Percentiles rank a stretch among this genome's conserved stretches.
Evolutionary conservation across 129 eudicot genomes (phyloP).

Genomic region (Lonicera japonica): DNA sequence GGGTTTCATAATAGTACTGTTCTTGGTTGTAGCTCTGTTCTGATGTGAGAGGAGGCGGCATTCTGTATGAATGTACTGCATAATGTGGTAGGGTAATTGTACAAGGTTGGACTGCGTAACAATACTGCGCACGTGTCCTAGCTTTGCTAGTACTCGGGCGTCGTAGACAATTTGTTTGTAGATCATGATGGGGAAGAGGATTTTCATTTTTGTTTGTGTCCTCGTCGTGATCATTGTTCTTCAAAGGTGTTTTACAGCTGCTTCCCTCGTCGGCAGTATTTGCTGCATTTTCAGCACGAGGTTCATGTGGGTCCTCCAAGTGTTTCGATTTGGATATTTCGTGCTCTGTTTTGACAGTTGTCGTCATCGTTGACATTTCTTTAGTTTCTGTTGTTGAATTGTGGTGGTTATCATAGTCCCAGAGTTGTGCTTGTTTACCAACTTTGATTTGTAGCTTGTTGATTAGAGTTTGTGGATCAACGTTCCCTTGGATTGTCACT

Average conservation of each 20-base stretch:
- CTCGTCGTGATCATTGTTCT: neutral
- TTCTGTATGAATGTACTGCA: slow-evolving; percentile 12
- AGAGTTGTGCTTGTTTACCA: slow-evolving; percentile 16
- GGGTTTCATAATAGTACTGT: neutral
- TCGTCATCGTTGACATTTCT: neutral
- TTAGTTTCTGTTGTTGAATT: neutral
- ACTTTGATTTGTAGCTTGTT: slow-evolving; percentile 10
- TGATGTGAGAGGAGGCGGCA: neutral
- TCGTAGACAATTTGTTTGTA: neutral
- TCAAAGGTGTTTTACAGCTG: no score
- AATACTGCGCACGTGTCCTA: neutral
- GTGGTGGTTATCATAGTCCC: slow-evolving; percentile 4
- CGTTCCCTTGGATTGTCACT: slow-evolving; percentile 8
- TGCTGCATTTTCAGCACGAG: neutral
- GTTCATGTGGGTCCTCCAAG: slow-evolving; percentile 1
- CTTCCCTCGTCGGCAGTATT: neutral
- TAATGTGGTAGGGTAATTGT: slow-evolving; percentile 10
- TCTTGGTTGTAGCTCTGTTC: neutral
- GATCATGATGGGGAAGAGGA: neutral
- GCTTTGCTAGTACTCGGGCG: slow-evolving; percentile 12
- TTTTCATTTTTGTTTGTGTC: slow-evolving; percentile 1
- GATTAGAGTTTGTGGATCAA: slow-evolving; percentile 8
- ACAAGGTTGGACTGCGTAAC: slow-evolving; percentile 10
- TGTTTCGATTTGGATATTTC: neutral
- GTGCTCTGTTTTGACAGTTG: neutral